phyloP scores from a whole-genome alignment of 2,329 filamentous ascomycete genomes.

The Thielaviopsis punctulata region DNA sequence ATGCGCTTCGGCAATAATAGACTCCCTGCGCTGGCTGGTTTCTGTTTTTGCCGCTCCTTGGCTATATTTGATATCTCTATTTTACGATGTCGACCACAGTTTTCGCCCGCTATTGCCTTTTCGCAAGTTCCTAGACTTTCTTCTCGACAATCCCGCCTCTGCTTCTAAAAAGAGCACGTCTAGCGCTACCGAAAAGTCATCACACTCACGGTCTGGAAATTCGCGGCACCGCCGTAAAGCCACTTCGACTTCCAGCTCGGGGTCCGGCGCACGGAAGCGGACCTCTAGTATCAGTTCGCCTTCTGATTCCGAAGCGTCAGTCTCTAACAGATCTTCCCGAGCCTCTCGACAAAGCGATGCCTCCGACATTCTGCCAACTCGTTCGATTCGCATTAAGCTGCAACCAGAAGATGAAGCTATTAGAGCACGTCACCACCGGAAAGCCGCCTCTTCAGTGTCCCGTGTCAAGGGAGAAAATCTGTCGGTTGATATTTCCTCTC shows the following conservation, averaged over 20 bases:
- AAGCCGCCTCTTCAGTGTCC: slow-evolving; percentile 21
- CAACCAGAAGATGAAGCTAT: slow-evolving; percentile 57
- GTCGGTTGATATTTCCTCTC: slow-evolving; percentile 45
- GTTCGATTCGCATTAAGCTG: slow-evolving; percentile 82
- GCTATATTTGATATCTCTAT: slow-evolving; percentile 64
- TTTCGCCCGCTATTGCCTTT: slow-evolving; percentile 67
- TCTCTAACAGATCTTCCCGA: not conserved
- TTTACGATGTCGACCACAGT: slow-evolving; percentile 63
- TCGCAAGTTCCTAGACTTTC: slow-evolving; percentile 36
- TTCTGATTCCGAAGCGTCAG: slow-evolving; percentile 8
- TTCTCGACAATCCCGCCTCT: slow-evolving; percentile 1
- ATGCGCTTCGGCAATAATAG: slow-evolving; percentile 54
- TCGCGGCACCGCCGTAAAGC: slow-evolving; percentile 4
- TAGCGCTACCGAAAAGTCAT: slow-evolving; percentile 1
- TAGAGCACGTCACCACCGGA: slow-evolving; percentile 56
- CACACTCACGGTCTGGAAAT: not conserved
- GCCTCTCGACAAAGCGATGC: slow-evolving; percentile 25
- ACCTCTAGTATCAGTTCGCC: slow-evolving; percentile 7
- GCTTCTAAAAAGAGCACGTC: not conserved
- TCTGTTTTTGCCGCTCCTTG: slow-evolving; percentile 65
- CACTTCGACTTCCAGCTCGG: not conserved
- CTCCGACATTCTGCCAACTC: slow-evolving; percentile 16
- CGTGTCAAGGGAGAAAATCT: slow-evolving; percentile 10
- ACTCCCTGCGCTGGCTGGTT: slow-evolving; percentile 61
- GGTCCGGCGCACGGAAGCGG: slow-evolving; percentile 39